Evolutionary conservation across 139 green algal species (phyloP).

Genomic region (Zygnema cylindricum): DNA sequence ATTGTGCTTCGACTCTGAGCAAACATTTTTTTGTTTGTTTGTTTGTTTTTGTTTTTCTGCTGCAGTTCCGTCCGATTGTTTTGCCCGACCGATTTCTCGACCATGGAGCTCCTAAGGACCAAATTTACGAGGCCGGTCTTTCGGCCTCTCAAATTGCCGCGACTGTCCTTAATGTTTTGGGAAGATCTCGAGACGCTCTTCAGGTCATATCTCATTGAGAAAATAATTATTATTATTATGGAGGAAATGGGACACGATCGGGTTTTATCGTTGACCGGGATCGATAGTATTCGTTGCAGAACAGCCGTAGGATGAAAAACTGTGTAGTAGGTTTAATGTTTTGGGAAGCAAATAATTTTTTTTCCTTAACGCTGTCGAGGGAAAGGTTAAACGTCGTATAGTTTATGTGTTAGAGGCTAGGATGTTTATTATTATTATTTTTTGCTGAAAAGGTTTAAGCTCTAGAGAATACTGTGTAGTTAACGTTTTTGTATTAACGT

Average conservation of each 20-base stretch:
- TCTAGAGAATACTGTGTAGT: too few species aligned
- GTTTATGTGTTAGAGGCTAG: too few species aligned
- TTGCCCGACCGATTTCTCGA: constrained; percentile 95
- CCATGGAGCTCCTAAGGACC: constrained; percentile 84
- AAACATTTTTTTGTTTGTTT: constrained; percentile 11
- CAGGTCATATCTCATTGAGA: constrained; percentile 35
- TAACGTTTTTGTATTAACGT: too few species aligned
- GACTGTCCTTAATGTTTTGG: constrained; percentile 82
- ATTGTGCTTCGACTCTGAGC: too few species aligned
- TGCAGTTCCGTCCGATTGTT: constrained; percentile 80
- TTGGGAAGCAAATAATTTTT: constrained; percentile 9
- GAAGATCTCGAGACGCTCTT: constrained; percentile 55
- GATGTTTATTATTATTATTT: too few species aligned
- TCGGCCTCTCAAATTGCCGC: constrained; percentile 85
- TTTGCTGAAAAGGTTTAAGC: too few species aligned
- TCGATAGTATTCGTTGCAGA: constrained; percentile 8
- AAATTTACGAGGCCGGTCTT: constrained; percentile 90
- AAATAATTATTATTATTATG: neutral
- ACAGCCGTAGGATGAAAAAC: neutral
- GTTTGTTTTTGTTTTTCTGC: neutral
- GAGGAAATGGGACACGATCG: neutral
- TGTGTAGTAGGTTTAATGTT: constrained; percentile 15
- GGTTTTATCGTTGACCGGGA: constrained; percentile 3
- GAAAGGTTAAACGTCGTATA: too few species aligned
- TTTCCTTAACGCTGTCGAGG: too few species aligned